Percentiles rank a stretch among this genome's conserved stretches.
Evolutionary conservation across 331 rosid genomes (phyloP).

Genomic region (Prunus yedoensis): DNA sequence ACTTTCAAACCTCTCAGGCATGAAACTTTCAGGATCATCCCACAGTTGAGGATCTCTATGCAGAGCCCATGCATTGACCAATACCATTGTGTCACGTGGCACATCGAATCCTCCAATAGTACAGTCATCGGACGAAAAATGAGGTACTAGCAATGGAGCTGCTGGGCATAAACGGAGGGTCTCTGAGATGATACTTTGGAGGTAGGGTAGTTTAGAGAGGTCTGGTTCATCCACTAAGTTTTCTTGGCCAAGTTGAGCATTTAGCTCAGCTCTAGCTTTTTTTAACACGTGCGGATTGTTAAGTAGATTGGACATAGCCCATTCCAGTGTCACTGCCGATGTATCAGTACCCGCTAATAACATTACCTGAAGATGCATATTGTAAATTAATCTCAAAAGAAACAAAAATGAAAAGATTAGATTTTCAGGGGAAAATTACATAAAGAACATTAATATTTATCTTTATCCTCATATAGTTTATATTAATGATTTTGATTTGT

Average conservation of each 20-base stretch:
- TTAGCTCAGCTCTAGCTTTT: slow-evolving; percentile 43
- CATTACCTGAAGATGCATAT: slow-evolving; percentile 27
- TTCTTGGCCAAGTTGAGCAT: slow-evolving; percentile 35
- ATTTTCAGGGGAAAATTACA: too few relatives aligned
- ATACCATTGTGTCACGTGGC: slow-evolving; percentile 44
- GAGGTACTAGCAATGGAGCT: slow-evolving; percentile 37
- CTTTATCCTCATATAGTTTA: too few relatives aligned
- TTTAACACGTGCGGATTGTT: slow-evolving; percentile 44
- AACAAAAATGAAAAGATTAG: too few relatives aligned
- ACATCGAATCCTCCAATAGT: slow-evolving; percentile 40
- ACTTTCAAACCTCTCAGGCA: slow-evolving; percentile 49
- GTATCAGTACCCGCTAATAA: slow-evolving; percentile 49
- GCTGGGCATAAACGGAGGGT: slow-evolving; percentile 47
- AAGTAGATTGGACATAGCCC: slow-evolving; percentile 50
- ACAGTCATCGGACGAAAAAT: slow-evolving; percentile 39
- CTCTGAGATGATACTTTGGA: slow-evolving; percentile 42
- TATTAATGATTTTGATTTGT: too few relatives aligned
- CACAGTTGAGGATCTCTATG: slow-evolving; percentile 50
- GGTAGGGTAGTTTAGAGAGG: slow-evolving; percentile 36
- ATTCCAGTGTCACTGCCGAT: slow-evolving; percentile 42
- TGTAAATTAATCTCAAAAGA: too few relatives aligned
- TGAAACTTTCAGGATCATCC: slow-evolving; percentile 43
- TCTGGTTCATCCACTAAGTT: slow-evolving; percentile 39
- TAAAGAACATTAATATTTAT: too few relatives aligned
- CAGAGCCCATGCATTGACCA: slow-evolving; percentile 59